A percentile compares a stretch with the other conserved stretches of the same genome.
These are phyloP conservation scores for Dactylellina drechsleri DNA, from an alignment of 2,329 filamentous ascomycete genomes.

Conservation along the genomic window DNA sequence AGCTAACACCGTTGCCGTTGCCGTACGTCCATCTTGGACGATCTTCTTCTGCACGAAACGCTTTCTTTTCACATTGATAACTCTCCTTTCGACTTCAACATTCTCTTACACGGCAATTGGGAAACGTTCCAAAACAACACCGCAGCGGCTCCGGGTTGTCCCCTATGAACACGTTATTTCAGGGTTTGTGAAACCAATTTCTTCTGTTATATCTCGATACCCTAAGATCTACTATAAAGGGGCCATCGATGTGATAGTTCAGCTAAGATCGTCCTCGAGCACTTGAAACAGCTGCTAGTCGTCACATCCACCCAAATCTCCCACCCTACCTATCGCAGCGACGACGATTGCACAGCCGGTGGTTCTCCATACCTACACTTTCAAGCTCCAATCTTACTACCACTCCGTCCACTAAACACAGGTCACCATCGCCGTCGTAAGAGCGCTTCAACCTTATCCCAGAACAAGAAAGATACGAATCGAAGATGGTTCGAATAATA, in stretches of 20 bases:
- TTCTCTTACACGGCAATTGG: conserved; percentile 2
- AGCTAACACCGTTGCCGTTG: conserved; percentile 37
- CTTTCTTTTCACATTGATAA: neutral
- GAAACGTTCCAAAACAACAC: neutral
- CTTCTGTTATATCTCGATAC: neutral
- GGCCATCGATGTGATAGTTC: conserved; percentile 2
- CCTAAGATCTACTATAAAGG: neutral
- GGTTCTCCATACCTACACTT: conserved; percentile 1
- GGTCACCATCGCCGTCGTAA: conserved; percentile 31
- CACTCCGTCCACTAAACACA: conserved; percentile 9
- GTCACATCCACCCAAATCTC: conserved; percentile 21
- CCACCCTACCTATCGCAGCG: conserved; percentile 5
- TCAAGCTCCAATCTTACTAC: neutral
- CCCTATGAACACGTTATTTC: conserved; percentile 12
- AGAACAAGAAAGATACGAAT: neutral
- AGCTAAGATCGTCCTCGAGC: conserved; percentile 14
- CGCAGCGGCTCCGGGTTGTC: neutral
- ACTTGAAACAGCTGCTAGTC: conserved; percentile 26
- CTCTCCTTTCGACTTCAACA: neutral
- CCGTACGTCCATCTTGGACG: neutral
- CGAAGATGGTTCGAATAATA: conserved; percentile 46
- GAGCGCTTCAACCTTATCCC: conserved; percentile 16
- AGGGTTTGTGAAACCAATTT: conserved; percentile 26
- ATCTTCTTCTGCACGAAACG: neutral
- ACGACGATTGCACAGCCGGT: neutral